Evolutionary conservation across 2,329 filamentous ascomycete genomes (phyloP).

Genomic region (Trichoderma harzianum): DNA sequence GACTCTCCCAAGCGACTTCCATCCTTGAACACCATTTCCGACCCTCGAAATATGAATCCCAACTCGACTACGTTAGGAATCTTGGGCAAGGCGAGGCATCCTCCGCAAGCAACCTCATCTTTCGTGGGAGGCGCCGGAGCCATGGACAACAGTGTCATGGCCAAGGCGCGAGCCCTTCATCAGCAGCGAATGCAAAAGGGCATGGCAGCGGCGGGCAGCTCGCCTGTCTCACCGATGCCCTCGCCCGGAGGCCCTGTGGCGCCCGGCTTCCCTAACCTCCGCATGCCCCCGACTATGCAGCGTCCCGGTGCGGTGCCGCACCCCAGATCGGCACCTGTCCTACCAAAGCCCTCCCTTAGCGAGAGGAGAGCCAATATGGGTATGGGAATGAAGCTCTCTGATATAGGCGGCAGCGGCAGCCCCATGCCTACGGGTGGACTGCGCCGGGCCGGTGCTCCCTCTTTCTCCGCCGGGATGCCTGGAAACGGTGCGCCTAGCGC

Average conservation of each 20-base stretch:
- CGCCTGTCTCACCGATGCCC: slow-evolving; percentile 31
- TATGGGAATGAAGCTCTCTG: slow-evolving; percentile 55
- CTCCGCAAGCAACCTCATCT: slow-evolving; percentile 40
- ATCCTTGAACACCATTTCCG: slow-evolving; percentile 58
- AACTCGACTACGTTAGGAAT: slow-evolving; percentile 83
- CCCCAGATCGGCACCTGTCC: slow-evolving; percentile 50
- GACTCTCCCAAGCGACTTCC: slow-evolving; percentile 50
- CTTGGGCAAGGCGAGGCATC: slow-evolving; percentile 62
- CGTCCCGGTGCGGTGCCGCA: slow-evolving; percentile 49
- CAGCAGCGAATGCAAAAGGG: slow-evolving; percentile 45
- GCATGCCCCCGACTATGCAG: slow-evolving; percentile 39
- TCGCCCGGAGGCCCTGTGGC: slow-evolving; percentile 35
- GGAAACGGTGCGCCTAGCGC: slow-evolving; percentile 21
- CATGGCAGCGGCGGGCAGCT: slow-evolving; percentile 32
- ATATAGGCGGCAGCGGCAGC: slow-evolving; percentile 37
- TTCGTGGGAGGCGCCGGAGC: slow-evolving; percentile 31
- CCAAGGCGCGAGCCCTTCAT: slow-evolving; percentile 47
- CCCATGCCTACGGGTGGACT: slow-evolving; percentile 26
- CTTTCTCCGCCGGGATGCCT: slow-evolving; percentile 40
- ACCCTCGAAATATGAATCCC: slow-evolving; percentile 64
- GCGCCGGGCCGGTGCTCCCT: slow-evolving; percentile 38
- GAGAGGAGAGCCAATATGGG: slow-evolving; percentile 57
- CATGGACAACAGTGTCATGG: slow-evolving; percentile 43
- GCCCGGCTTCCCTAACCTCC: slow-evolving; percentile 45
- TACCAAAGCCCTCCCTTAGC: slow-evolving; percentile 59